Percentiles rank a stretch among this genome's conserved stretches.
Evolutionary conservation across 306 rosid species (phyloP).

Genomic region (Medicago lupulina): DNA sequence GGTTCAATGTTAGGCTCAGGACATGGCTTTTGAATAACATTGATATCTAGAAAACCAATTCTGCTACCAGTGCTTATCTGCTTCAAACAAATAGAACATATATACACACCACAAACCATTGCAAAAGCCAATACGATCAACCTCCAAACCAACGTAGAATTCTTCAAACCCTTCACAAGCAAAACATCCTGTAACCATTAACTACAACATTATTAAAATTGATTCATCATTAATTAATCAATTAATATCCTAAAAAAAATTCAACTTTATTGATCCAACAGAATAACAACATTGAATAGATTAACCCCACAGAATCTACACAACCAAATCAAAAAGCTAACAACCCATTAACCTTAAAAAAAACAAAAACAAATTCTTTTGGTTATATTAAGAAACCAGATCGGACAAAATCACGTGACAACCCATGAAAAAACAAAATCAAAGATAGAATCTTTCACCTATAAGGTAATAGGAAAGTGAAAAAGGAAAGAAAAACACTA

Average conservation of each 20-base stretch:
- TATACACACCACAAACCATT: conserved; percentile 91
- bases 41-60: conserved; percentile 59
- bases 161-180: conserved; percentile 68
- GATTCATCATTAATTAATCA: background rate
- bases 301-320: conserved; percentile 43
- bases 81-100: conserved; percentile 86
- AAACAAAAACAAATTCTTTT: conserved; percentile 4
- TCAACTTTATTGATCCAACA: conserved; percentile 36
- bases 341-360: conserved; percentile 34
- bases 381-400: conserved; percentile 50
- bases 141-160: conserved; percentile 80
- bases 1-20: conserved; percentile 73
- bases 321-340: conserved; percentile 31
- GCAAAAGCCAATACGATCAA: conserved; percentile 73
- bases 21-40: conserved; percentile 66
- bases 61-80: conserved; percentile 68
- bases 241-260: conserved; percentile 20
- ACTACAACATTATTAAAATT: conserved; percentile 33
- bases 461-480: too few species aligned
- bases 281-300: conserved; percentile 20
- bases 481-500: conserved; percentile 1
- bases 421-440: conserved; percentile 48
- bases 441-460: conserved; percentile 38
- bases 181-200: conserved; percentile 65
- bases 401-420: conserved; percentile 58